Evolutionary conservation across 768 basidiomycete species (phyloP).

Genomic region (Gymnopilus dilepis): DNA sequence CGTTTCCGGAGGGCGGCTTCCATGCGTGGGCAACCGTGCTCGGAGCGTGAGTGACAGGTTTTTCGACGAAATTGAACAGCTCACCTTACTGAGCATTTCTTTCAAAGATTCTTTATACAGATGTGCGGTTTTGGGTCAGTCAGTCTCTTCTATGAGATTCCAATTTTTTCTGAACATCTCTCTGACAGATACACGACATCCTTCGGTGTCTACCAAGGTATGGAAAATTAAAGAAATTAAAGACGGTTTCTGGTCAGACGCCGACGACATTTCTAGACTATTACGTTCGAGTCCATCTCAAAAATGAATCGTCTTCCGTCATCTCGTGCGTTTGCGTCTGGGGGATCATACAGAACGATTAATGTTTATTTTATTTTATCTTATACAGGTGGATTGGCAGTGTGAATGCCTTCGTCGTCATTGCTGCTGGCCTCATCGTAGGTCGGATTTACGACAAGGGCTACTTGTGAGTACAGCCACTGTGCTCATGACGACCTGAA

Average conservation of each 20-base stretch:
- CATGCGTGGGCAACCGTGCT: not conserved
- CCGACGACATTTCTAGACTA: not conserved
- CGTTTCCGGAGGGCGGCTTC: not conserved
- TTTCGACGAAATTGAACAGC: too few species aligned
- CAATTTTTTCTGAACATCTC: not conserved
- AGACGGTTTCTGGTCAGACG: too few species aligned
- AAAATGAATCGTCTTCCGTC: not conserved
- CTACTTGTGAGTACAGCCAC: not conserved
- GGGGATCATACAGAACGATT: too few species aligned
- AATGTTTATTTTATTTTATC: too few species aligned
- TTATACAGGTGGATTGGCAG: not conserved
- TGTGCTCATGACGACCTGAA: not conserved
- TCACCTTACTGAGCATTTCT: not conserved
- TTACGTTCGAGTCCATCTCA: not conserved
- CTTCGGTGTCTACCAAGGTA: not conserved
- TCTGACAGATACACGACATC: not conserved
- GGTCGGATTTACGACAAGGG: not conserved
- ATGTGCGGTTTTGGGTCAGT: not conserved
- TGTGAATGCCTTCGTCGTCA: not conserved
- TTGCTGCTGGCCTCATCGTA: not conserved
- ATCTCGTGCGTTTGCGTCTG: not conserved
- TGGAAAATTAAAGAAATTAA: too few species aligned
- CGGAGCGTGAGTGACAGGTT: not conserved
- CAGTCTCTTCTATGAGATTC: not conserved
- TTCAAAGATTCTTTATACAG: not conserved